Evolutionary conservation across 164 flowering plant genomes (phyloP).

Genomic region (Chimonanthus salicifolius): DNA sequence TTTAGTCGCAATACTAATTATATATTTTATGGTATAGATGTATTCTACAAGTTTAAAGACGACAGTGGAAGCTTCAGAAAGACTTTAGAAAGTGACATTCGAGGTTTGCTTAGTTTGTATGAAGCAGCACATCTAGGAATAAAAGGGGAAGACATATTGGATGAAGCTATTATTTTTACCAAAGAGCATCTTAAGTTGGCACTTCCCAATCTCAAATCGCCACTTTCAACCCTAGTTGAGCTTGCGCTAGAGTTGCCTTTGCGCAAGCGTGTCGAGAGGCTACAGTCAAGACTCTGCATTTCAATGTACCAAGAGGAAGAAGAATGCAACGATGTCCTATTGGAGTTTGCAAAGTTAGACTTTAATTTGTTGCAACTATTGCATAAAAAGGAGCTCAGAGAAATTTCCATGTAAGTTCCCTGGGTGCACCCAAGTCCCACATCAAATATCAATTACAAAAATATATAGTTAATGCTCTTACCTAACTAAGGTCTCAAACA

Average conservation of each 20-base stretch:
- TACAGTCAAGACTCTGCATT: conserved; percentile 13
- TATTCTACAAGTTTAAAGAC: conserved; percentile 26
- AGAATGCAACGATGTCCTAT: neutral
- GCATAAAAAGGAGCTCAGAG: no score
- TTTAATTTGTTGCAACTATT: conserved; percentile 4
- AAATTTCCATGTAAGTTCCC: no score
- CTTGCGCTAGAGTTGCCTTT: conserved; percentile 15
- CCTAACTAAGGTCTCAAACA: no score
- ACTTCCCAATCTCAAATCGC: neutral
- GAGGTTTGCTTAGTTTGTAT: conserved; percentile 19
- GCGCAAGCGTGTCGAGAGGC: conserved; percentile 12
- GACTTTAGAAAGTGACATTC: conserved; percentile 1
- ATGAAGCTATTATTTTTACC: conserved; percentile 25
- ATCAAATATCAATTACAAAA: no score
- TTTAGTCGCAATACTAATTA: neutral
- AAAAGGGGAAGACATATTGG: conserved; percentile 19
- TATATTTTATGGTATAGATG: neutral
- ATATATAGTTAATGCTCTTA: no score
- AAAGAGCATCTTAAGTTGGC: conserved; percentile 7
- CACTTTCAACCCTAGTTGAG: conserved; percentile 13
- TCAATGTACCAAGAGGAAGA: conserved; percentile 12
- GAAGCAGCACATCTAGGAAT: conserved; percentile 18
- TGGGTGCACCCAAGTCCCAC: neutral
- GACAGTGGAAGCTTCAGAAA: conserved; percentile 27
- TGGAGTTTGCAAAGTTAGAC: conserved; percentile 11